Conservation (phyloP, 1,139 yeast species). For the Schizosaccharomyces versatilis region DNA sequence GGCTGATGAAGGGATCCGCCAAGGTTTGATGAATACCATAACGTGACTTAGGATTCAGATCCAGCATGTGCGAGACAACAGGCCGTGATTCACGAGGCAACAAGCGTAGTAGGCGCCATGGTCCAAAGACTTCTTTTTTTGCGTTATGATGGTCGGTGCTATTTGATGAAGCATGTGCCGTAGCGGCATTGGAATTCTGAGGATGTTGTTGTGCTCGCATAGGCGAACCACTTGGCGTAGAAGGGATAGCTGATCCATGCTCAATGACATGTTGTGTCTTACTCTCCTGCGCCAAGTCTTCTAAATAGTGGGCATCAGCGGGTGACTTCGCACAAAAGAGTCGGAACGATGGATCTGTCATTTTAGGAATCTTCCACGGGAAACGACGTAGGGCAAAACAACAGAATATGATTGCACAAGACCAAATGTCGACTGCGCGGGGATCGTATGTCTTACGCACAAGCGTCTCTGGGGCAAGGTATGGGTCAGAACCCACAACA, state of each 20-base stretch:
- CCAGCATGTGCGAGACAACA: constrained; percentile 51
- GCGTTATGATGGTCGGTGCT: constrained; percentile 7
- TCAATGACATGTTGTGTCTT: background rate
- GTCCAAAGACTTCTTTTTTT: constrained; percentile 31
- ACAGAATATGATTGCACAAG: constrained; percentile 81
- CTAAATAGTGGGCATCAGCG: constrained; percentile 2
- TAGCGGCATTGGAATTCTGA: constrained; percentile 9
- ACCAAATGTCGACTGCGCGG: constrained; percentile 86
- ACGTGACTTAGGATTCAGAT: constrained; percentile 42
- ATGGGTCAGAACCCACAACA: constrained; percentile 93
- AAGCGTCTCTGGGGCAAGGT: constrained; percentile 88
- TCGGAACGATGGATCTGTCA: constrained; percentile 68
- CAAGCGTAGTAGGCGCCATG: constrained; percentile 67
- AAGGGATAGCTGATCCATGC: background rate
- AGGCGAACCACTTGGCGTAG: background rate
- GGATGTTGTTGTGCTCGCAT: background rate
- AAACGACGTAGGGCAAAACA: constrained; percentile 86
- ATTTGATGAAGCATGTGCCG: constrained; percentile 12
- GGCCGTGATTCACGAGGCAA: constrained; percentile 74
- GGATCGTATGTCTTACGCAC: constrained; percentile 59
- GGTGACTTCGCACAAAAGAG: constrained; percentile 30
- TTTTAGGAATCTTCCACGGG: constrained; percentile 90
- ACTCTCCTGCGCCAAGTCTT: background rate
- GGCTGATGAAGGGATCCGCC: constrained; percentile 47
- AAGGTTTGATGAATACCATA: constrained; percentile 47